Evolutionary conservation across 164 flowering plant species (phyloP), one percentile per base, ranked within the genome.

Genomic region (Kingdonia uniflora): DNA sequence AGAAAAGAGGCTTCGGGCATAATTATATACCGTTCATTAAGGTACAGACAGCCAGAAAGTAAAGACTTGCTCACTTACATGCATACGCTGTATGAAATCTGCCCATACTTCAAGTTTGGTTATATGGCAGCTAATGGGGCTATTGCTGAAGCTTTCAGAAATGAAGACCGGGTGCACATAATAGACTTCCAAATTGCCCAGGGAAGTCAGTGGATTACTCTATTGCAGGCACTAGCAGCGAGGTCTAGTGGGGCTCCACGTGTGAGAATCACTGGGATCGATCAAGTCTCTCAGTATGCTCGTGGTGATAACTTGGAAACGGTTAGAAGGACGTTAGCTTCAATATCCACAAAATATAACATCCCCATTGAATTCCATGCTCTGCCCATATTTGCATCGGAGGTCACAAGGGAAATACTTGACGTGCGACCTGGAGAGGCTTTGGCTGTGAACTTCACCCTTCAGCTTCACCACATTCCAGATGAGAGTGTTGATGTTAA

Each of bases 41-140:
- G 55, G 35, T 83, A 85, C 43, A 62, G 68, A 29, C 81, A 83
- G 62, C 95, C 87, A 13, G 80, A 65, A 12, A 56, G 87, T 58
- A 67, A 72, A 23, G 90, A 85, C 35, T 61, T 85, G 66, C 80
- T 85, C 2, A 76, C 87, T 0, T 83, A 85, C 70, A 79, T 85
- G 90, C 87, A 78, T 0, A 66, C 74, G 41, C 67, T 85, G 2
- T 83, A 81, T 52, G 90, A 83, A 33, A 76, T 83, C 56, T 85
- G 95, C 68, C 95, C 95, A 1, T 85, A 83, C 65, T 55, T 82
- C 56, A 85, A 85, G 58, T 85, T 85, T 52, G 95, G 90, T n/a
- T 83, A 83, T 74, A 80, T 85, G 87, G 85, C 95, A 33, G 95
- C 90, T 19, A 85, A 85, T 68, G 95, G 90, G 7, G 95, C 90